phyloP scores from a whole-genome alignment of 1,284 basidiomycete species.

The Acaromyces ingoldii region DNA sequence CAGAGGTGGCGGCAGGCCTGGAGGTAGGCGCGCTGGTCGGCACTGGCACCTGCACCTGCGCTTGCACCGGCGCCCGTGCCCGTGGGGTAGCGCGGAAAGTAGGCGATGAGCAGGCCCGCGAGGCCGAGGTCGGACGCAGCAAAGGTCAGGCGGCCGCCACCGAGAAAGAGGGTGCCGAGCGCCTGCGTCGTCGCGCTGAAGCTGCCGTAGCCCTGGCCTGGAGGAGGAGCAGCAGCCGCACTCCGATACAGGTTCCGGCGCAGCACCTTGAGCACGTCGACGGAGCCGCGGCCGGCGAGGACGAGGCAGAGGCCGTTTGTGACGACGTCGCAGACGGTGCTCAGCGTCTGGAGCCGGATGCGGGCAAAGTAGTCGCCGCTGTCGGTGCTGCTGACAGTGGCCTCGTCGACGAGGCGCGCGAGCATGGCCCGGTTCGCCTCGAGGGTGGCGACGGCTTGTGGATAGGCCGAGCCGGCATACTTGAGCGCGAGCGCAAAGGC shows the following conservation, averaged over 20 bases:
- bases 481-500: constrained; percentile 89
- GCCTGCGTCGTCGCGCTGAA: constrained; percentile 89
- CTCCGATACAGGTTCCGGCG: constrained; percentile 63
- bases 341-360: constrained; percentile 66
- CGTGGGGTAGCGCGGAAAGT: constrained; percentile 75
- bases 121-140: constrained; percentile 87
- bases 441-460: too few species aligned
- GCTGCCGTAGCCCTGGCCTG: too few species aligned
- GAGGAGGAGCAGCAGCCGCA: too few species aligned
- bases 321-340: constrained; percentile 80
- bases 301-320: constrained; percentile 80
- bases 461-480: constrained; percentile 65
- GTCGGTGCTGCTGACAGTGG: too few species aligned
- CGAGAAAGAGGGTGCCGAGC: constrained; percentile 86
- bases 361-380: too few species aligned
- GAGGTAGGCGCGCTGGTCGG: constrained; percentile 83
- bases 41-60: constrained; percentile 65
- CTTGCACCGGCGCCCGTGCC: too few species aligned
- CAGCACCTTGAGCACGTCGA: constrained; percentile 80
- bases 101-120: constrained; percentile 79
- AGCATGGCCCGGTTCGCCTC: too few species aligned
- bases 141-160: constrained; percentile 84
- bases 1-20: constrained; percentile 92
- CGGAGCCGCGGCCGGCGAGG: constrained; percentile 93
- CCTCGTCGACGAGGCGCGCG: too few species aligned